These are phyloP conservation scores for Aspergillus japonicus DNA, from an alignment of 2,329 filamentous ascomycete genomes.

Conservation along the genomic window DNA sequence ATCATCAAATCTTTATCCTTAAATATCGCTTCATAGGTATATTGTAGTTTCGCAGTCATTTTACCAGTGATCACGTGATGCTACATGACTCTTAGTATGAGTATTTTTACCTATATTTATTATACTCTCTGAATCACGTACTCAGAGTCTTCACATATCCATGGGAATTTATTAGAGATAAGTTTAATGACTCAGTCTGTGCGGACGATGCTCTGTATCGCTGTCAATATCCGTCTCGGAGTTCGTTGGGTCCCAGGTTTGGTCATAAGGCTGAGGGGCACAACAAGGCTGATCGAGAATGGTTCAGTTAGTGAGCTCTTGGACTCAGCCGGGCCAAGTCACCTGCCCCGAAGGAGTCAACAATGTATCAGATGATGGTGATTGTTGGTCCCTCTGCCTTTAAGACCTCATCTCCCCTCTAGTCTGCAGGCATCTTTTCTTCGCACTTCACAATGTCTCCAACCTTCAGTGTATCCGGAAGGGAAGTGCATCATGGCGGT, in stretches of 20 bases:
- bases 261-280: conserved; percentile 1
- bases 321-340: background rate
- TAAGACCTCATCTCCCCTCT: background rate
- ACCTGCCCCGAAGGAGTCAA: conserved; percentile 5
- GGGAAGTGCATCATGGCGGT: conserved; percentile 8
- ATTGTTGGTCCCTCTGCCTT: background rate
- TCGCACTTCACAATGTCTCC: background rate
- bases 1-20: too few relatives aligned
- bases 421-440: background rate
- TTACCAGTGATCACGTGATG: too few relatives aligned
- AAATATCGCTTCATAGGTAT: too few relatives aligned
- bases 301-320: background rate
- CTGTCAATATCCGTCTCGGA: background rate
- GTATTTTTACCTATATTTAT: too few relatives aligned
- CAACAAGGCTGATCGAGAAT: background rate
- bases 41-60: too few relatives aligned
- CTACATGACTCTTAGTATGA: too few relatives aligned
- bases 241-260: background rate
- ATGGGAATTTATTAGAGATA: too few relatives aligned
- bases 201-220: too few relatives aligned
- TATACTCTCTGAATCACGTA: too few relatives aligned
- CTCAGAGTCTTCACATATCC: too few relatives aligned
- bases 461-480: background rate
- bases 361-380: conserved; percentile 7
- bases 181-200: too few relatives aligned